Conservation (phyloP, 495 filamentous ascomycete genomes). For the Lentithecium fluviatile region DNA sequence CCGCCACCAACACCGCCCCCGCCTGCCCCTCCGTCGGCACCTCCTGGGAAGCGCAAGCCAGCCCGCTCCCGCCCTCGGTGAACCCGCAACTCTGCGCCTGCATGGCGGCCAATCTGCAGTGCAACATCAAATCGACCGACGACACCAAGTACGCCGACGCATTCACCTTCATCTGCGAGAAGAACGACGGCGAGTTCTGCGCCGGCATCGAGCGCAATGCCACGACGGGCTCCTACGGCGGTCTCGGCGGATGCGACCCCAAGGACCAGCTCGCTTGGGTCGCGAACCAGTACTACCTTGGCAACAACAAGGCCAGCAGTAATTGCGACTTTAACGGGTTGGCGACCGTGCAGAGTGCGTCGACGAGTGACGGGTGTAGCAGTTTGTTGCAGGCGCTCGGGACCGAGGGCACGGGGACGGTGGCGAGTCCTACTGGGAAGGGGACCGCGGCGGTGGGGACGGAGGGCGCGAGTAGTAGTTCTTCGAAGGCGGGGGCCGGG, state of each 20-base stretch:
- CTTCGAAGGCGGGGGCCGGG: slow-evolving; percentile 43
- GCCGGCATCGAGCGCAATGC: slow-evolving; percentile 67
- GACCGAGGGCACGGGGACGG: slow-evolving; percentile 60
- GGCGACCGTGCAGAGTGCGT: slow-evolving; percentile 47
- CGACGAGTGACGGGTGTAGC: slow-evolving; percentile 51
- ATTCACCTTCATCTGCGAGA: slow-evolving; percentile 71
- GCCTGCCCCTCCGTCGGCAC: slow-evolving; percentile 66
- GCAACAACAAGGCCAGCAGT: slow-evolving; percentile 52
- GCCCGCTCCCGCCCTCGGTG: slow-evolving; percentile 77
- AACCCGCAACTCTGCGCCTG: slow-evolving; percentile 74
- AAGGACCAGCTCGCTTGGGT: slow-evolving; percentile 77
- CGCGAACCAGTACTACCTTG: slow-evolving; percentile 75
- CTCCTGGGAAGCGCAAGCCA: slow-evolving; percentile 65
- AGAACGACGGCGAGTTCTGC: slow-evolving; percentile 54
- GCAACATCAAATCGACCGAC: slow-evolving; percentile 55
- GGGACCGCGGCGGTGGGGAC: slow-evolving; percentile 41
- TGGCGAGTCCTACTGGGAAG: slow-evolving; percentile 45
- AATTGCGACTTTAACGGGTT: slow-evolving; percentile 78
- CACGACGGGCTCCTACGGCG: slow-evolving; percentile 79
- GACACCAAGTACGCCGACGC: slow-evolving; percentile 58
- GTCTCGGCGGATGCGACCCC: slow-evolving; percentile 81
- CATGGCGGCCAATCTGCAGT: slow-evolving; percentile 69
- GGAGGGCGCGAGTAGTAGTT: slow-evolving; percentile 41
- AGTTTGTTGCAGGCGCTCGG: slow-evolving; percentile 60
- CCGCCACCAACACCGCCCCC: slow-evolving; percentile 68